phyloP scores from a whole-genome alignment of 768 basidiomycete genomes.

The Suillus alpinus region DNA sequence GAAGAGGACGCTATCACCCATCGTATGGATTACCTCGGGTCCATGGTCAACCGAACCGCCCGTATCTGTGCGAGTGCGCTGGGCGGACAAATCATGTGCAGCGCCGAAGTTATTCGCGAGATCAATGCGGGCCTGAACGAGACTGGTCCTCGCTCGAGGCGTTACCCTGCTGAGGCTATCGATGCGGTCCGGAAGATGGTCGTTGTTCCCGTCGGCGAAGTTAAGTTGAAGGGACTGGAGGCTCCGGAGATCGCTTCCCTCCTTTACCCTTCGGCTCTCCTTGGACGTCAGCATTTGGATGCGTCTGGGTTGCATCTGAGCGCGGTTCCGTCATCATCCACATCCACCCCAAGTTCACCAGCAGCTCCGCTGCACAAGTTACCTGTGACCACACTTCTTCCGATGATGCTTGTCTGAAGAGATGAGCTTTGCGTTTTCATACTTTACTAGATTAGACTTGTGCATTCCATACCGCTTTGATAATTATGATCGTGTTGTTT shows the following conservation, averaged over 20 bases:
- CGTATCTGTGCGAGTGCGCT: constrained; percentile 79
- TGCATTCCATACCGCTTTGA: not conserved
- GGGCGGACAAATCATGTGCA: constrained; percentile 94
- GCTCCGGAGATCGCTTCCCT: constrained; percentile 83
- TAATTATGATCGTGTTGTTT: not conserved
- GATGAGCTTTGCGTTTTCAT: not conserved
- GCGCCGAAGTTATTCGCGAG: constrained; percentile 82
- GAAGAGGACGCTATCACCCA: constrained; percentile 87
- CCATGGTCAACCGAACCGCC: constrained; percentile 92
- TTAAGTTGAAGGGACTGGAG: constrained; percentile 93
- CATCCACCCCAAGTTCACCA: not conserved
- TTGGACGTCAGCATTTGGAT: constrained; percentile 64
- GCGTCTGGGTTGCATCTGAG: constrained; percentile 21
- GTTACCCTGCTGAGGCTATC: constrained; percentile 58
- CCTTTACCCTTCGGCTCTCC: constrained; percentile 74
- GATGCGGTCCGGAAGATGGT: constrained; percentile 71
- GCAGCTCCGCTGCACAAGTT: not conserved
- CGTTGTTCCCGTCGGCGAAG: constrained; percentile 76
- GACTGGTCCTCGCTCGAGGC: constrained; percentile 53
- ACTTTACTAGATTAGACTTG: not conserved
- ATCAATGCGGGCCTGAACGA: constrained; percentile 60
- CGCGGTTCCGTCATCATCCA: not conserved
- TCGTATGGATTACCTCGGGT: constrained; percentile 98
- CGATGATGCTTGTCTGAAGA: not conserved
- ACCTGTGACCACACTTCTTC: not conserved